These are phyloP conservation scores for Colletotrichum sansevieriae DNA, from an alignment of 2,329 filamentous ascomycete genomes.

Conservation along the genomic window DNA sequence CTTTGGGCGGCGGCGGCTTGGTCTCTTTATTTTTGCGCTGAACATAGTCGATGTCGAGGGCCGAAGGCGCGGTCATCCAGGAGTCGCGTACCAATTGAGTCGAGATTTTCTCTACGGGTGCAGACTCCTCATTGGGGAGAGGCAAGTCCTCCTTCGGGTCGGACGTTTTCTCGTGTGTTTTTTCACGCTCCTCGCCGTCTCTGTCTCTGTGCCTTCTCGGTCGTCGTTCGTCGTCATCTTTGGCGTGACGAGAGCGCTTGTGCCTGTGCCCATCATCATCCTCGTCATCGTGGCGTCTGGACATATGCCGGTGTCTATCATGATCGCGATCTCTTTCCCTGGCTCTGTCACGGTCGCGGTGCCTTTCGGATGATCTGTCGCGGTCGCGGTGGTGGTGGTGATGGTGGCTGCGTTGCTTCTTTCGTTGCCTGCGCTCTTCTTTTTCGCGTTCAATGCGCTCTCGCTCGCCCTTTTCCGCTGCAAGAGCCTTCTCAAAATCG, in stretches of 20 bases:
- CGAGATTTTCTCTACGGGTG: conserved; percentile 47
- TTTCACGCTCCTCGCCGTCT: conserved; percentile 3
- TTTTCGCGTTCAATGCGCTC: conserved; percentile 61
- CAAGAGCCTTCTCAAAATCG: conserved; percentile 84
- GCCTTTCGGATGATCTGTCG: conserved; percentile 46
- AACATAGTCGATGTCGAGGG: conserved; percentile 84
- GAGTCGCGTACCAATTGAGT: conserved; percentile 76
- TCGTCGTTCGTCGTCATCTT: conserved; percentile 61
- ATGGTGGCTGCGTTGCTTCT: conserved; percentile 61
- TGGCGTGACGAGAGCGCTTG: conserved; percentile 73
- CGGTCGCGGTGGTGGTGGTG: conserved; percentile 61
- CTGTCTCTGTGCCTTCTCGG: conserved; percentile 45
- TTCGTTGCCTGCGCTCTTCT: conserved; percentile 58
- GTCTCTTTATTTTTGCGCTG: conserved; percentile 69
- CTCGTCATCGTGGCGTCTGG: conserved; percentile 56
- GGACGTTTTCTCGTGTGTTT: conserved; percentile 55
- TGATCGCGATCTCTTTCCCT: conserved; percentile 38
- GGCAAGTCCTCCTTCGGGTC: conserved; percentile 66
- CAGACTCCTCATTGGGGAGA: conserved; percentile 62
- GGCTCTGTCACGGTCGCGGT: conserved; percentile 44
- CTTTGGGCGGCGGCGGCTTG: conserved; percentile 64
- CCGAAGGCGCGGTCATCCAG: conserved; percentile 89
- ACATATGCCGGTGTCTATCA: conserved; percentile 50
- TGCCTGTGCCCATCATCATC: conserved; percentile 70
- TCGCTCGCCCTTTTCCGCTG: conserved; percentile 70